These are phyloP conservation scores for Amborella trichopoda DNA, from an alignment of 164 flowering plant genomes.

Conservation along the genomic window DNA sequence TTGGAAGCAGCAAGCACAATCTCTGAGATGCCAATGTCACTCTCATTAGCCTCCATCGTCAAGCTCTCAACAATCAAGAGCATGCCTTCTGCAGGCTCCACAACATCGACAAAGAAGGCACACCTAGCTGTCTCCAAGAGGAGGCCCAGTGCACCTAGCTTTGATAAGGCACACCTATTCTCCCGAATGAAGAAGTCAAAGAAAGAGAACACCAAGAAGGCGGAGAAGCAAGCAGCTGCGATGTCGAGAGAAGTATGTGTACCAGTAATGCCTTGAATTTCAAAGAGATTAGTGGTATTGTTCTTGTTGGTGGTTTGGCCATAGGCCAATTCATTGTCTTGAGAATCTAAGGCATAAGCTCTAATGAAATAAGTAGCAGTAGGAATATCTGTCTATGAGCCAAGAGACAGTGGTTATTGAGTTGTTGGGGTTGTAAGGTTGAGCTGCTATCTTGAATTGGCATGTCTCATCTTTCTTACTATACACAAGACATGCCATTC, in stretches of 20 bases:
- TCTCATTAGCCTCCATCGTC: constrained; percentile 91
- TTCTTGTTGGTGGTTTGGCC: constrained; percentile 57
- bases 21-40: constrained; percentile 70
- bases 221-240: constrained; percentile 62
- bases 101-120: constrained; percentile 94
- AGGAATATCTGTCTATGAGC: no score
- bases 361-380: constrained; percentile 21
- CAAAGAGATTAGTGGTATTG: constrained; percentile 39
- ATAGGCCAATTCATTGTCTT: constrained; percentile 29
- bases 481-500: no score
- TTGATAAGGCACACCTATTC: constrained; percentile 68
- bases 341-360: constrained; percentile 15
- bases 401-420: no score
- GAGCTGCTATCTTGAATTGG: no score
- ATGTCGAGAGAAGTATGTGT: constrained; percentile 59
- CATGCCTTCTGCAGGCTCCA: constrained; percentile 99
- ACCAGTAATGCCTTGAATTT: constrained; percentile 47
- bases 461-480: no score
- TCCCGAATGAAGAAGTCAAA: constrained; percentile 74
- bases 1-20: constrained; percentile 60
- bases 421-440: no score
- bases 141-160: constrained; percentile 70
- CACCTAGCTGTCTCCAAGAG: constrained; percentile 97
- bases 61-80: constrained; percentile 94
- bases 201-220: constrained; percentile 57